Evolutionary conservation across 2,329 filamentous ascomycete genomes (phyloP), one percentile per base, ranked within the genome.

Genomic region (Alternaria longipes): DNA sequence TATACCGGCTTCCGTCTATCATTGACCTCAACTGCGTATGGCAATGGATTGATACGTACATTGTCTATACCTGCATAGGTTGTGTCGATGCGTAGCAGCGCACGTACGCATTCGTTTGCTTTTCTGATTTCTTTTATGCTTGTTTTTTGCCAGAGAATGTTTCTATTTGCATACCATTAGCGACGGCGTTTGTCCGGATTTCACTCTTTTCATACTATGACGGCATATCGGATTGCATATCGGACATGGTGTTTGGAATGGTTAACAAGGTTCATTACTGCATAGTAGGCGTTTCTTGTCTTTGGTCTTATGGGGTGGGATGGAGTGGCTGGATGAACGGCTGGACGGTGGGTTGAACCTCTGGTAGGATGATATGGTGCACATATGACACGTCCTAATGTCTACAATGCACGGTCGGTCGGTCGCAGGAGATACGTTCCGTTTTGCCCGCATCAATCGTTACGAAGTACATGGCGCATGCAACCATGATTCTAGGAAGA

Each of bases 171-270:
- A 46, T 46, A 59, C 41, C 32, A 59, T 61, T 54, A 60, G 58
- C 58, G 58, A 53, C 59, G 59, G 59, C 55, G 55, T 59, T 62
- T 53, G 56, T 60, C 58, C 58, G 58, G 58, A 53, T 60, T 60
- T 60, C 58, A 57, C 58, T 60, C 58, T 47, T 60, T 60, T 44
- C 24, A 38, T 52, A 12, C 18, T 16, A 56, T 44, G 44, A 36
- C 14, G 26, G 55, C 38, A 62, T 59, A 45, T 44, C 38, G 32
- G 30, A 16, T 54, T 59, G 60, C 56, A 62, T 62, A 42, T 49
- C n/a, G 51, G 42, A 34, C 18, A 46, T 45, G 59, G 59, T 42
- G 49, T 59, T 59, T 22, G 14, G 24, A 34, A 9, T 56, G 3
- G 12, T 41, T n/a, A 32, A 24, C 12, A 24, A 8, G 30, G 18